phyloP scores from a whole-genome alignment of 2,329 filamentous ascomycete species.

The Aspergillus novofumigatus region DNA sequence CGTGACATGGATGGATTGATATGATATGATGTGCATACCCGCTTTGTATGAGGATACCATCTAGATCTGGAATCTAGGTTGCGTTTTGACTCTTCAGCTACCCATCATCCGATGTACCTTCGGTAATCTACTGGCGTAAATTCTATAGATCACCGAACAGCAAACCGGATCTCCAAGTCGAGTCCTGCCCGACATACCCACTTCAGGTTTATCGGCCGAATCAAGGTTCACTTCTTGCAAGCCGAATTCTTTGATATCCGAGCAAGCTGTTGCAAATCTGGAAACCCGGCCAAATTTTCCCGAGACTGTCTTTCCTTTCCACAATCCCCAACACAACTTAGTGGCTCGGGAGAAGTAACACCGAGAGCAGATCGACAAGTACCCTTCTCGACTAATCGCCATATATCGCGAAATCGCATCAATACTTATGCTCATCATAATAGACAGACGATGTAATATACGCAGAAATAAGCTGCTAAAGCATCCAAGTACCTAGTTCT shows the following conservation, averaged over 20 bases:
- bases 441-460: background rate
- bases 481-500: background rate
- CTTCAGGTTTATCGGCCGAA: background rate
- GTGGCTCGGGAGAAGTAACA: background rate
- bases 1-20: slow-evolving; percentile 52
- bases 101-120: no score
- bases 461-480: background rate
- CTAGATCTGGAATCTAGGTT: background rate
- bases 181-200: no score
- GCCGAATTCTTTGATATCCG: background rate
- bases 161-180: background rate
- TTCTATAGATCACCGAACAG: background rate
- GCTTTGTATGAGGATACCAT: background rate
- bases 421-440: background rate
- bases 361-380: background rate
- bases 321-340: background rate
- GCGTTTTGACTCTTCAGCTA: background rate
- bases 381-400: background rate
- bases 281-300: background rate
- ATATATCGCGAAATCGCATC: background rate
- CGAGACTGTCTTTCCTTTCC: background rate
- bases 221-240: background rate
- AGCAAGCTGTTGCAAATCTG: background rate
- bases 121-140: no score
- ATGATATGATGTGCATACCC: background rate